phyloP scores from a whole-genome alignment of 2,329 filamentous ascomycete genomes.

The Atkinsonella texensis region DNA sequence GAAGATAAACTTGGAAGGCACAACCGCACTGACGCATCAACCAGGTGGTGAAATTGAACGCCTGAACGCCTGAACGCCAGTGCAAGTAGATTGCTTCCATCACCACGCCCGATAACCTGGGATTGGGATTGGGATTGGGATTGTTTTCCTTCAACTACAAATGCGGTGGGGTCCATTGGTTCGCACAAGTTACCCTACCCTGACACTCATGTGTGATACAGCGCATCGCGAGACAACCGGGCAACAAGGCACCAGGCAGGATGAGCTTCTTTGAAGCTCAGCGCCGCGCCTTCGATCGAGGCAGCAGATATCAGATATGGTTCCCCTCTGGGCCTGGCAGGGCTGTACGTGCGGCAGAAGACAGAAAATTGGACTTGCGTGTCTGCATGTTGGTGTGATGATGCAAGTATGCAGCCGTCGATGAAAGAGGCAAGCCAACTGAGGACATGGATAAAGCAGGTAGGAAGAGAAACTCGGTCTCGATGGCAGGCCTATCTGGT shows the following conservation, averaged over 20 bases:
- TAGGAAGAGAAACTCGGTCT: background rate
- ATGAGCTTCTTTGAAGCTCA: background rate
- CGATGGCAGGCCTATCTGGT: background rate
- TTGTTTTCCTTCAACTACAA: background rate
- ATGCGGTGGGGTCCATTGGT: background rate
- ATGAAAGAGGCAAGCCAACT: background rate
- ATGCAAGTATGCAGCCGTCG: constrained; percentile 1
- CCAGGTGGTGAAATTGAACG: no score
- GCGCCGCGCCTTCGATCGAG: background rate
- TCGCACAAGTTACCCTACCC: background rate
- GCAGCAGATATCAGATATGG: background rate
- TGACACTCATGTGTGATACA: background rate
- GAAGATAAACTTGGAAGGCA: background rate
- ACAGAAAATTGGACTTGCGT: background rate
- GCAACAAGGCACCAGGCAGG: background rate
- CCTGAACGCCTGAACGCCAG: background rate
- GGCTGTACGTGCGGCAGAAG: background rate
- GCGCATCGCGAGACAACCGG: background rate
- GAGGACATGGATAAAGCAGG: background rate
- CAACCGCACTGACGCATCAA: background rate
- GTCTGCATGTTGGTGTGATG: background rate
- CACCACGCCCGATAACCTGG: background rate
- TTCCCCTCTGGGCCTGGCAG: background rate
- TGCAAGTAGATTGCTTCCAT: background rate
- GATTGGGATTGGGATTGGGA: no score